These are phyloP conservation scores for Elsinoe australis DNA, from an alignment of 2,329 filamentous ascomycete genomes.

Conservation along the genomic window DNA sequence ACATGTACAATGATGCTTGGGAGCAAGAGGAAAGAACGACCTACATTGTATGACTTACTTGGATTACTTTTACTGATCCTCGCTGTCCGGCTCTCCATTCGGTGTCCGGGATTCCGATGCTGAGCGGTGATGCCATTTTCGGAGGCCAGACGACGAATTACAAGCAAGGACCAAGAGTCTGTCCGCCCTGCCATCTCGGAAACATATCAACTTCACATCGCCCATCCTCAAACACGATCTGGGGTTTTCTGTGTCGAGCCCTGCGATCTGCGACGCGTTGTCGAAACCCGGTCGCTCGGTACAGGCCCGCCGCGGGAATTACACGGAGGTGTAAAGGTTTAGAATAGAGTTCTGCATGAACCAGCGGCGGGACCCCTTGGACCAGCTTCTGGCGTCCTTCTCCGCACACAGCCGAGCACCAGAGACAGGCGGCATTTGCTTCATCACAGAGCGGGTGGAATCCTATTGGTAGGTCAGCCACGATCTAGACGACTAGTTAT, in stretches of 20 bases:
- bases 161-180: too few species aligned
- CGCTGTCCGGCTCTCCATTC: slow-evolving; percentile 17
- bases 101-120: slow-evolving; percentile 9
- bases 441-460: not conserved
- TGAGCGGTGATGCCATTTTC: not conserved
- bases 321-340: not conserved
- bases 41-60: not conserved
- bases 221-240: not conserved
- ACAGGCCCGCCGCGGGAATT: slow-evolving; percentile 4
- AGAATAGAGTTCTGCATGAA: slow-evolving; percentile 1
- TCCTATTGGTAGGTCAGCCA: slow-evolving; percentile 5
- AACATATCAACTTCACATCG: not conserved
- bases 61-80: not conserved
- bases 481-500: not conserved
- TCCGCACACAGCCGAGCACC: too few species aligned
- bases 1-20: not conserved
- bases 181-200: not conserved
- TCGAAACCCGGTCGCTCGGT: not conserved
- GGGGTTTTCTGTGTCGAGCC: not conserved
- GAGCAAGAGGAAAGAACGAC: not conserved
- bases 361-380: too few species aligned
- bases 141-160: not conserved
- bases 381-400: too few species aligned
- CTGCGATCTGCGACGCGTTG: slow-evolving; percentile 7
- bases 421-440: slow-evolving; percentile 6